A percentile compares a stretch with the other conserved stretches of the same genome.
phyloP scores from a whole-genome alignment of 345 rosid species.

The Cardiospermum halicacabum region DNA sequence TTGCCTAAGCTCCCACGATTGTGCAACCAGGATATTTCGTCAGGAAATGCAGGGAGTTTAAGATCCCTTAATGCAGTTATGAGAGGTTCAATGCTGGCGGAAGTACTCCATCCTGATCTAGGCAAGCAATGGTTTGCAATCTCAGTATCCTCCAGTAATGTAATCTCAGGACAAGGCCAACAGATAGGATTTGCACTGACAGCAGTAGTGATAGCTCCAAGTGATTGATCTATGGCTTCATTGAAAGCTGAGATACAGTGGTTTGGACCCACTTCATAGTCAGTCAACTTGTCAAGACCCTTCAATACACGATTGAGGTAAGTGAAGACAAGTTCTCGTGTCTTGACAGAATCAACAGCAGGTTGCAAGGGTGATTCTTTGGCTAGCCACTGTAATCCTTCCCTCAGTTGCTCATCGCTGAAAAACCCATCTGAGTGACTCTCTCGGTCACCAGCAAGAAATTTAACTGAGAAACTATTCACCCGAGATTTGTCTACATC shows the following conservation, averaged over 20 bases:
- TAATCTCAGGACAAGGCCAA: constrained; percentile 89
- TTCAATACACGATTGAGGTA: constrained; percentile 48
- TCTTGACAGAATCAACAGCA: constrained; percentile 41
- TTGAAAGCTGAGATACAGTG: constrained; percentile 75
- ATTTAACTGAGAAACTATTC: constrained; percentile 45
- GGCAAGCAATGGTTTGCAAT: constrained; percentile 58
- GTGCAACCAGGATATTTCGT: constrained; percentile 51
- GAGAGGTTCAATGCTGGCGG: constrained; percentile 40
- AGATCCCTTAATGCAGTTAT: constrained; percentile 37
- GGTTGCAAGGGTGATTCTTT: constrained; percentile 70
- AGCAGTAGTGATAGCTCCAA: constrained; percentile 48
- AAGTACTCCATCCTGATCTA: constrained; percentile 60
- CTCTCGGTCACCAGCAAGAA: constrained; percentile 44
- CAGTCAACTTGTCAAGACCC: constrained; percentile 38
- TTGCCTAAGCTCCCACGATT: constrained; percentile 38
- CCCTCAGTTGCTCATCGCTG: constrained; percentile 57
- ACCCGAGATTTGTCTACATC: constrained; percentile 64
- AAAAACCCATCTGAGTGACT: constrained; percentile 52
- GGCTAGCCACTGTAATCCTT: constrained; percentile 87
- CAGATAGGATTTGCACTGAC: constrained; percentile 46
- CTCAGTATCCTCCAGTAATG: constrained; percentile 32
- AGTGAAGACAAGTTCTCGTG: constrained; percentile 51
- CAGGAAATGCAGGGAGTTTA: constrained; percentile 61
- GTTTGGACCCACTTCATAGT: constrained; percentile 48
- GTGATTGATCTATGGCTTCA: constrained; percentile 59